A percentile compares a stretch with the other conserved stretches of the same genome.
phyloP scores from a whole-genome alignment of 495 filamentous ascomycete species.

The Endocarpon pusillum region DNA sequence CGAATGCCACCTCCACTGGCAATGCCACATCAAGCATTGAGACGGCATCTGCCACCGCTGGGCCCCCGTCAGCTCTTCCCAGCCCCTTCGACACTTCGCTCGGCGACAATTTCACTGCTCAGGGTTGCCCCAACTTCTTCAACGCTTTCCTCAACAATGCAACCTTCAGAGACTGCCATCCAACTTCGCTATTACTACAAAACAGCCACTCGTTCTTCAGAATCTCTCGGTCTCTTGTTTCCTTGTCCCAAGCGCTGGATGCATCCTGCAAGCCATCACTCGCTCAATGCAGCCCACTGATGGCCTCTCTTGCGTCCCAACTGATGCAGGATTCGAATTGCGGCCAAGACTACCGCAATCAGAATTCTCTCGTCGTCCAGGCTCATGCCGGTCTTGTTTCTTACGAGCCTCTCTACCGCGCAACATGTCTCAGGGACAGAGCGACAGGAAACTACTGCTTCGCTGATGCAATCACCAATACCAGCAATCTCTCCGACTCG shows the following conservation, averaged over 20 bases:
- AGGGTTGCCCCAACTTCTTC: conserved; percentile 51
- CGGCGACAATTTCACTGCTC: conserved; percentile 47
- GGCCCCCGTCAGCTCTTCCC: conserved; percentile 26
- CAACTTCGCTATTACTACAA: conserved; percentile 57
- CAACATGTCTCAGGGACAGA: conserved; percentile 50
- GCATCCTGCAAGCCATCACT: conserved; percentile 49
- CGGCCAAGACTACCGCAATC: conserved; percentile 43
- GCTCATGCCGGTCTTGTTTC: conserved; percentile 57
- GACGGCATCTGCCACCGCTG: neutral
- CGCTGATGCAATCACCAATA: conserved; percentile 69
- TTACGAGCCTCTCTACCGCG: conserved; percentile 61
- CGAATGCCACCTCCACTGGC: neutral
- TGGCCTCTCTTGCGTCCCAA: conserved; percentile 39
- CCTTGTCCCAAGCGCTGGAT: conserved; percentile 54
- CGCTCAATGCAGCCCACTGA: conserved; percentile 36
- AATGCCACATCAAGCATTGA: neutral
- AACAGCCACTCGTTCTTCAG: conserved; percentile 66
- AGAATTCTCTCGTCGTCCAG: conserved; percentile 52
- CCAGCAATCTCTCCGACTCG: conserved; percentile 42
- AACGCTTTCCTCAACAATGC: conserved; percentile 41
- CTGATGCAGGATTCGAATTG: conserved; percentile 45
- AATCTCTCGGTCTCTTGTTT: conserved; percentile 40
- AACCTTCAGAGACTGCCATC: conserved; percentile 51
- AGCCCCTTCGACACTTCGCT: conserved; percentile 55
- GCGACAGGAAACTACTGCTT: conserved; percentile 39